Conservation (phyloP, 148 eudicot genomes). For the Camellia sinensis region DNA sequence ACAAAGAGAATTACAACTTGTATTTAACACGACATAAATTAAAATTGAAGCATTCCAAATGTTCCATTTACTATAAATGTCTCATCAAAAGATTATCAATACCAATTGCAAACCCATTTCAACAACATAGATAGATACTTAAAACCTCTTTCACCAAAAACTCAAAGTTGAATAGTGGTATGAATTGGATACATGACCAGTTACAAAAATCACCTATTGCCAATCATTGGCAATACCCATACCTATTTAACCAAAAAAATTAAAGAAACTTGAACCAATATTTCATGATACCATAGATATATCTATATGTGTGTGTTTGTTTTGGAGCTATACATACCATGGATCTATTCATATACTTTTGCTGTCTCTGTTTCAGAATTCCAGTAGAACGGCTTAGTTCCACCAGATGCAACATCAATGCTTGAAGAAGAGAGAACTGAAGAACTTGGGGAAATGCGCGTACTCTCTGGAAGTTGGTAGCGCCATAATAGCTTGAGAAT, state of each 20-base stretch:
- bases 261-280: background rate
- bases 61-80: no score
- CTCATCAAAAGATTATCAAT: no score
- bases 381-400: constrained; percentile 13
- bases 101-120: no score
- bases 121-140: background rate
- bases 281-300: background rate
- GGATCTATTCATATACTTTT: background rate
- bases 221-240: background rate
- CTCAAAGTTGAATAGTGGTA: background rate
- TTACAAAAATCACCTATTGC: background rate
- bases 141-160: background rate
- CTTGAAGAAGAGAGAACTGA: constrained; percentile 10
- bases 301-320: background rate
- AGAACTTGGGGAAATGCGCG: background rate
- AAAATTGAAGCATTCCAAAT: no score
- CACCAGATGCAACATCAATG: constrained; percentile 7
- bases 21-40: no score
- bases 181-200: background rate
- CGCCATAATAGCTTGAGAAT: constrained; percentile 7
- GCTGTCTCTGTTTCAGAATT: constrained; percentile 8
- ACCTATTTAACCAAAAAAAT: background rate
- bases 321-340: background rate
- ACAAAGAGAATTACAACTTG: no score
- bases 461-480: constrained; percentile 12